phyloP scores from a whole-genome alignment of 75 land plant species.

The Sequoiadendron giganteum region DNA sequence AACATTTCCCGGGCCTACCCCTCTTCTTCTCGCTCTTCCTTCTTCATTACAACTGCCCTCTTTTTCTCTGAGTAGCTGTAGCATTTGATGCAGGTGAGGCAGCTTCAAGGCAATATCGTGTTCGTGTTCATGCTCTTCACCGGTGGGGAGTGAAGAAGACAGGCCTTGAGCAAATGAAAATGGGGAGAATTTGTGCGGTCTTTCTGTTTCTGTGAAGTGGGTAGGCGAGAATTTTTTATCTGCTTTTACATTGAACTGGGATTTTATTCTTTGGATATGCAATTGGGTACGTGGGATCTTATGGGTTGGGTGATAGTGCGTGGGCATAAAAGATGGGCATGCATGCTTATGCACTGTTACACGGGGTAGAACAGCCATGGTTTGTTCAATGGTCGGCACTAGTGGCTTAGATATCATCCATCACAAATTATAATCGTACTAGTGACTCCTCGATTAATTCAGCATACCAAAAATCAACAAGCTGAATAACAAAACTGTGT shows the following conservation, averaged over 20 bases:
- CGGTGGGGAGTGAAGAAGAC: constrained; percentile 13
- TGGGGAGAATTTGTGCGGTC: constrained; percentile 49
- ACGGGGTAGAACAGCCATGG: neutral
- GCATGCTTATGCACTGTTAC: neutral
- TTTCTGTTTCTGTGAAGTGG: constrained; percentile 79
- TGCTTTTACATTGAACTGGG: neutral
- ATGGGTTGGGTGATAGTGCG: neutral
- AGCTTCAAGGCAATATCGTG: constrained; percentile 79
- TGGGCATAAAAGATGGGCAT: neutral
- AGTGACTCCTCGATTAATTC: no score
- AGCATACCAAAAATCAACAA: no score
- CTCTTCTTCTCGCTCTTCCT: neutral
- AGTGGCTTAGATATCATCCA: no score
- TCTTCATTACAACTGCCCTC: constrained; percentile 19
- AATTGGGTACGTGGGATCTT: neutral
- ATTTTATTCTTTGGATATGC: neutral
- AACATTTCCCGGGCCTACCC: constrained; percentile 62
- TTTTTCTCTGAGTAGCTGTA: constrained; percentile 48
- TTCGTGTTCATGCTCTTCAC: constrained; percentile 10
- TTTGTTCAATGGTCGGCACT: neutral
- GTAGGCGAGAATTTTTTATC: constrained; percentile 21
- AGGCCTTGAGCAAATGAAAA: constrained; percentile 15
- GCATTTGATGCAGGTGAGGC: constrained; percentile 77
- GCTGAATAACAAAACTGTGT: no score
- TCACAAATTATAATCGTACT: no score